Conservation (phyloP, 768 basidiomycete species). For the Brasilioporus rufonigricans region DNA sequence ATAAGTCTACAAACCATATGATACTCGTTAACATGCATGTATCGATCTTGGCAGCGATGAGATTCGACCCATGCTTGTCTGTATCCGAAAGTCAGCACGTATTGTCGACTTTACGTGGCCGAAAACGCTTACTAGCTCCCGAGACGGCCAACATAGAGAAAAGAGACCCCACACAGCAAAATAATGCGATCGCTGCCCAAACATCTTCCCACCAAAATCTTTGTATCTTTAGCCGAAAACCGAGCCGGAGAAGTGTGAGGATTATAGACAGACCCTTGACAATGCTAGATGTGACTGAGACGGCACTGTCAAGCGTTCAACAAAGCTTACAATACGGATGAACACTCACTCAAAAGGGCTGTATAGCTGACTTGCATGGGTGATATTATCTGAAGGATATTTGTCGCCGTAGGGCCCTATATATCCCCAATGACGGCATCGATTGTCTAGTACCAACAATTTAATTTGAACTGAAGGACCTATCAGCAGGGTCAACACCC, state of each 20-base stretch:
- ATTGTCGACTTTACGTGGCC: too few species aligned
- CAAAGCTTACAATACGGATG: not conserved
- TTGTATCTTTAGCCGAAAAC: slow-evolving; percentile 13
- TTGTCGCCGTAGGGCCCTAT: not conserved
- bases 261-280: slow-evolving; percentile 4
- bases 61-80: not conserved
- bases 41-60: not conserved
- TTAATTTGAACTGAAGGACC: too few species aligned
- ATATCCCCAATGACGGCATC: not conserved
- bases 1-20: slow-evolving; percentile 7
- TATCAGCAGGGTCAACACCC: too few species aligned
- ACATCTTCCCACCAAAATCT: slow-evolving; percentile 25
- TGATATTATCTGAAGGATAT: not conserved
- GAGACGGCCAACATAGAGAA: not conserved
- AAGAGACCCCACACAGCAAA: not conserved
- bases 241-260: slow-evolving; percentile 15
- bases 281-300: slow-evolving; percentile 6
- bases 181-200: slow-evolving; percentile 15
- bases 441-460: not conserved
- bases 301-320: not conserved
- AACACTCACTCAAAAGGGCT: slow-evolving; percentile 5
- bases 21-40: slow-evolving; percentile 9
- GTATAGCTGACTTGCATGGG: slow-evolving; percentile 1
- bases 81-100: not conserved
- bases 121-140: not conserved